phyloP scores from a whole-genome alignment of 2,329 filamentous ascomycete species.

The Moelleriella libera region DNA sequence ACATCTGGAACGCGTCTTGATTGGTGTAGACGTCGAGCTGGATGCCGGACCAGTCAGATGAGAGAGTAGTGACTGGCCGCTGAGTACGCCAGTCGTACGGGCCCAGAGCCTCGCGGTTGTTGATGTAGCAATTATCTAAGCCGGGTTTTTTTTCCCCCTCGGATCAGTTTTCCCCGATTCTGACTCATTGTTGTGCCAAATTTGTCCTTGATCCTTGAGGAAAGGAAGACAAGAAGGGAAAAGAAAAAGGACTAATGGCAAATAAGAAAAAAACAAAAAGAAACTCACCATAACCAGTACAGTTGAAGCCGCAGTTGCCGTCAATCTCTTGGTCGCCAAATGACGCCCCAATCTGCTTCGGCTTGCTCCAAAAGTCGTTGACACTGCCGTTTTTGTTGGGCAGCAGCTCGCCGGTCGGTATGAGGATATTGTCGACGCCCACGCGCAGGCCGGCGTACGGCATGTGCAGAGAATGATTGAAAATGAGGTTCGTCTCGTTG shows the following conservation, averaged over 20 bases:
- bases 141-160: neutral
- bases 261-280: neutral
- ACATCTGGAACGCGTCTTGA: conserved; percentile 80
- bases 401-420: conserved; percentile 65
- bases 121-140: conserved; percentile 52
- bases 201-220: neutral
- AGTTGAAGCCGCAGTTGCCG: conserved; percentile 68
- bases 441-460: conserved; percentile 60
- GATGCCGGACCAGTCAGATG: conserved; percentile 68
- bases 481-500: conserved; percentile 46
- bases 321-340: conserved; percentile 45
- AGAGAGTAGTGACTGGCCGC: conserved; percentile 50
- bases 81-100: conserved; percentile 49
- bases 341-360: conserved; percentile 66
- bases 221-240: neutral
- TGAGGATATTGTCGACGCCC: conserved; percentile 54
- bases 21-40: conserved; percentile 68
- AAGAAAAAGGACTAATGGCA: neutral
- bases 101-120: conserved; percentile 44
- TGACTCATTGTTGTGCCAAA: neutral
- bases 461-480: conserved; percentile 61
- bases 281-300: conserved; percentile 65
- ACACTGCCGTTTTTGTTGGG: conserved; percentile 52
- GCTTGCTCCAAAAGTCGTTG: conserved; percentile 70
- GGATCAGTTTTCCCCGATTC: neutral